These are phyloP conservation scores for Astrothelium macrocarpum DNA, from an alignment of 495 filamentous ascomycete species.

Conservation along the genomic window DNA sequence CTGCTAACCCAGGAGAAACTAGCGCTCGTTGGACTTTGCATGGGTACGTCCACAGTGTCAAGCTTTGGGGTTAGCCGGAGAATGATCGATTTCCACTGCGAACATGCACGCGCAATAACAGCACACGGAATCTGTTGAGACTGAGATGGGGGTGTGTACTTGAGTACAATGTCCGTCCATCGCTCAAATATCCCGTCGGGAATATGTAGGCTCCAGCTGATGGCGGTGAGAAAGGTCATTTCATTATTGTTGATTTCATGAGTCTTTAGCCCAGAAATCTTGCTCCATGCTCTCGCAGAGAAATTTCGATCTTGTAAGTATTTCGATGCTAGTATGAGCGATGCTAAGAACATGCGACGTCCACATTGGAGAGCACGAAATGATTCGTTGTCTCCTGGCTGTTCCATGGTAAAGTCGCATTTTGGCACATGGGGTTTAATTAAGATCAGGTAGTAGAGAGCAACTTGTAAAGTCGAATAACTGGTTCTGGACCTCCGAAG, in stretches of 20 bases:
- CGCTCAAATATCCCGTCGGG: slow-evolving; percentile 77
- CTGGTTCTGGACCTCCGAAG: slow-evolving; percentile 88
- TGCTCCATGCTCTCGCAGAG: slow-evolving; percentile 94
- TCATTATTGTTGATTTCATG: slow-evolving; percentile 94
- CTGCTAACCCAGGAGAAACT: slow-evolving; percentile 7
- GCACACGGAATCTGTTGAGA: slow-evolving; percentile 43
- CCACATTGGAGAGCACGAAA: slow-evolving; percentile 87
- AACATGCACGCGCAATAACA: slow-evolving; percentile 1
- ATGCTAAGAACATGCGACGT: slow-evolving; percentile 92
- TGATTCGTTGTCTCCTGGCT: slow-evolving; percentile 60
- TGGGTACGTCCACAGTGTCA: slow-evolving; percentile 41
- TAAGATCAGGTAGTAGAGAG: slow-evolving; percentile 89
- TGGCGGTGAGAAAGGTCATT: slow-evolving; percentile 79
- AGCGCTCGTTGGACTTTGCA: slow-evolving; percentile 14
- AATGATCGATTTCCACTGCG: slow-evolving; percentile 65
- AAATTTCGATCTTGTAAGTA: slow-evolving; percentile 97
- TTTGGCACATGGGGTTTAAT: slow-evolving; percentile 85
- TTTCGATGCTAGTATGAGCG: slow-evolving; percentile 88
- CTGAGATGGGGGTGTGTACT: slow-evolving; percentile 52
- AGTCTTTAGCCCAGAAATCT: slow-evolving; percentile 86
- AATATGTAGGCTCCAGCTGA: slow-evolving; percentile 92
- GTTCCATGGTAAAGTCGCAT: slow-evolving; percentile 78
- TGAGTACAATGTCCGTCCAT: slow-evolving; percentile 86
- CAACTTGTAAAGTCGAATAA: slow-evolving; percentile 94
- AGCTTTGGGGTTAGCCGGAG: slow-evolving; percentile 69